phyloP scores from a whole-genome alignment of 805 yeast species.

The Torulaspora delbrueckii region DNA sequence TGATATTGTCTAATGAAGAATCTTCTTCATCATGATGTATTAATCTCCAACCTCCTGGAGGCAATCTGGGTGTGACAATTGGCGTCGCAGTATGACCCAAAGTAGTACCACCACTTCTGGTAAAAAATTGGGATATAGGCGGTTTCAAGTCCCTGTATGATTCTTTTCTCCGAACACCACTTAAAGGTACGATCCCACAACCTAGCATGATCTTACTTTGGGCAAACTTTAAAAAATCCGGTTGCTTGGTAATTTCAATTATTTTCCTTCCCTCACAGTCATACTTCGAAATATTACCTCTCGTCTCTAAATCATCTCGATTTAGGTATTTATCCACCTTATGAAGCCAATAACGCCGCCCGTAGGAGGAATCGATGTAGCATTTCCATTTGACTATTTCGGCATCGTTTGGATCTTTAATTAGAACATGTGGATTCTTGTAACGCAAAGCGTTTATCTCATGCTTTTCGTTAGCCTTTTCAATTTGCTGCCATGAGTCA shows the following conservation, averaged over 20 bases:
- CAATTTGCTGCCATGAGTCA: slow-evolving; percentile 39
- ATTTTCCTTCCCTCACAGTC: slow-evolving; percentile 65
- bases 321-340: slow-evolving; percentile 38
- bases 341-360: slow-evolving; percentile 79
- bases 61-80: slow-evolving; percentile 27
- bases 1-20: not conserved
- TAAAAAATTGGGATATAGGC: slow-evolving; percentile 33
- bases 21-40: slow-evolving; percentile 25
- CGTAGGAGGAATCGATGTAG: slow-evolving; percentile 41
- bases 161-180: slow-evolving; percentile 26
- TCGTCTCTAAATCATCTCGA: slow-evolving; percentile 33
- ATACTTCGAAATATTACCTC: slow-evolving; percentile 46
- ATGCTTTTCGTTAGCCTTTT: slow-evolving; percentile 26
- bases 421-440: slow-evolving; percentile 17
- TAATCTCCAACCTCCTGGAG: slow-evolving; percentile 36
- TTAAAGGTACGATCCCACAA: slow-evolving; percentile 33
- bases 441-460: slow-evolving; percentile 24
- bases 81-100: slow-evolving; percentile 23
- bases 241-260: slow-evolving; percentile 37
- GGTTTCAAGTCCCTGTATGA: slow-evolving; percentile 33
- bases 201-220: slow-evolving; percentile 39
- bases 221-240: slow-evolving; percentile 38
- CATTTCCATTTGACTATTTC: slow-evolving; percentile 32
- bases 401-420: slow-evolving; percentile 22
- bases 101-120: slow-evolving; percentile 31